phyloP scores from a whole-genome alignment of 495 filamentous ascomycete genomes.

The Penicillium odoratum region DNA sequence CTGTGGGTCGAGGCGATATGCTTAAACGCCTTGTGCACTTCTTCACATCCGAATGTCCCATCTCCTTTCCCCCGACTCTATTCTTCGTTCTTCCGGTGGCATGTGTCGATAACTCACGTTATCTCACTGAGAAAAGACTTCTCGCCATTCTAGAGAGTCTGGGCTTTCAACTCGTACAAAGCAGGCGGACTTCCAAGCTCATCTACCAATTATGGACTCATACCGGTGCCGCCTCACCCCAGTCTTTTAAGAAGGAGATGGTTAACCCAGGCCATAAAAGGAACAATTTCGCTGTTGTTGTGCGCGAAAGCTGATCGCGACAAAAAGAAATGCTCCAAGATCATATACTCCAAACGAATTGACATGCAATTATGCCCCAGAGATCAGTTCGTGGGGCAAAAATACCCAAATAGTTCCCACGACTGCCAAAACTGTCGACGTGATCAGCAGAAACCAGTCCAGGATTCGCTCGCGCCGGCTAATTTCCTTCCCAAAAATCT shows the following conservation, averaged over 20 bases:
- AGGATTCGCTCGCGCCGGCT: conserved; percentile 60
- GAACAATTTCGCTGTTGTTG: conserved; percentile 86
- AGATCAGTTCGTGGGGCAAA: conserved; percentile 65
- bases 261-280: conserved; percentile 68
- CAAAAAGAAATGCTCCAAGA: not conserved
- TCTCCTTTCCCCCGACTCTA: conserved; percentile 62
- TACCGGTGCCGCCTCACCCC: conserved; percentile 31
- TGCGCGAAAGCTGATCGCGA: conserved; percentile 37
- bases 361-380: conserved; percentile 17
- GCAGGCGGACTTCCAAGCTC: conserved; percentile 78
- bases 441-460: conserved; percentile 67
- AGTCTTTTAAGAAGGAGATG: conserved; percentile 65
- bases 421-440: conserved; percentile 66
- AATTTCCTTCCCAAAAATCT: conserved; percentile 85
- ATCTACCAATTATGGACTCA: conserved; percentile 84
- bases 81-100: conserved; percentile 90
- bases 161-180: conserved; percentile 64
- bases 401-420: conserved; percentile 87
- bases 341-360: conserved; percentile 1
- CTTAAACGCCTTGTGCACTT: conserved; percentile 61
- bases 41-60: conserved; percentile 44
- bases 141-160: conserved; percentile 71
- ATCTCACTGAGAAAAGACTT: conserved; percentile 74
- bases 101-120: conserved; percentile 90
- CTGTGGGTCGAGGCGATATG: conserved; percentile 81